Base-by-base conservation (phyloP, 495 filamentous ascomycete genomes). In the Tricharina praecox region DNA sequence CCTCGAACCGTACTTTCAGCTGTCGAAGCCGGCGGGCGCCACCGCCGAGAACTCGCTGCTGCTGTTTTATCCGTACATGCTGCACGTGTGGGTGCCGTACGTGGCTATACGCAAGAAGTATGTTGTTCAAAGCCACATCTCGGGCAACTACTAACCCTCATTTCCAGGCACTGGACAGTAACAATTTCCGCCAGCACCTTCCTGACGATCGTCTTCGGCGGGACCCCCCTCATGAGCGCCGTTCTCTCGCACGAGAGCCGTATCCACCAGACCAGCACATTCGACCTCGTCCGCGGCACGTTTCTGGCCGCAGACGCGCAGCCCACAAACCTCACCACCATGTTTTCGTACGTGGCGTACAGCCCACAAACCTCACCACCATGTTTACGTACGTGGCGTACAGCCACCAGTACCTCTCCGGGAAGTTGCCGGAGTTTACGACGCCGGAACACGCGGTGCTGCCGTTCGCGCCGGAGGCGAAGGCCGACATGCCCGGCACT, bases 1-100 rank as follows among this genome's bases (percentile, higher is more conserved):
- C 1, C 51, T 71, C 10, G 67, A 72, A 36, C 67, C 68, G 8
- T 72, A 57, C 50, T 62, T 64, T 23, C 67, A 71, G 40, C 52
- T 72, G 1, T 70, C 66, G 3, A 65, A 64, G 3, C 36, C 50
- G 0, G 59, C 52, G 0, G 68, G 68, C 3, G 66, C 68, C 2
- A n/a, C 21, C 2, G 64, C 57, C 0, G 45, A 57, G 28, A 43
- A 68, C 19, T 68, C 67, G 0, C 16, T 74, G 1, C 49, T 69
- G 0, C 53, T 73, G 0, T 56, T 68, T 16, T 75, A 74, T 52
- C 66, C 66, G 0, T 67, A 66, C 30, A 64, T 67, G 5, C 70
- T 72, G 36, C 42, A 70, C 4, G 59, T 65, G 0, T 60, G 63
- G 20, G 60, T 69, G 11, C 69, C 71, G 0, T 48, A 68, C 3